Percentiles rank a stretch among this genome's conserved stretches.
Evolutionary conservation across 2,329 filamentous ascomycete species (phyloP).

Genomic region (Xylaria sp.): DNA sequence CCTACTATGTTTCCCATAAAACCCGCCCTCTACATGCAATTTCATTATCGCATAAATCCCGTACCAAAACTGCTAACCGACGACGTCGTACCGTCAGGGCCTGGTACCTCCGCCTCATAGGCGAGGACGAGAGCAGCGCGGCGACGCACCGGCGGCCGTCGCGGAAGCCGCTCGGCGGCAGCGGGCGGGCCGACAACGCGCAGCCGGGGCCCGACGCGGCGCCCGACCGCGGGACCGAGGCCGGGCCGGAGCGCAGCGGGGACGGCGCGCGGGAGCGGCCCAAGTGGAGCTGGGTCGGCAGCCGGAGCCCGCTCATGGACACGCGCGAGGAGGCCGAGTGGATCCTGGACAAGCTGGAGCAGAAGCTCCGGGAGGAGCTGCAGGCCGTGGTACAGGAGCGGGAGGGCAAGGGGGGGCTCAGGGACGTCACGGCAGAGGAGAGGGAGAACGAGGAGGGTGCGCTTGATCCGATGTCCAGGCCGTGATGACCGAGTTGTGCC

Average conservation of each 20-base stretch:
- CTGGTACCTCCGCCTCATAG: constrained; percentile 79
- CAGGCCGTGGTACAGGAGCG: constrained; percentile 30
- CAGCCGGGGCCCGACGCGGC: not conserved
- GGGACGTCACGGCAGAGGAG: constrained; percentile 28
- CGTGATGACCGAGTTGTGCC: not conserved
- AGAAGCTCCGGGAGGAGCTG: constrained; percentile 56
- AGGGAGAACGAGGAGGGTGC: constrained; percentile 43
- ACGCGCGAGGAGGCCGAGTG: constrained; percentile 70
- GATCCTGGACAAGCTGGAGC: constrained; percentile 68
- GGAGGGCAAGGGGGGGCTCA: constrained; percentile 11
- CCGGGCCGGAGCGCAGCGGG: constrained; percentile 57
- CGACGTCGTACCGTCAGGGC: constrained; percentile 64
- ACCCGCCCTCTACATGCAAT: not conserved
- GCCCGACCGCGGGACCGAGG: constrained; percentile 29
- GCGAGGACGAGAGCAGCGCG: constrained; percentile 60
- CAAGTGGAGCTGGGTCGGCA: constrained; percentile 75
- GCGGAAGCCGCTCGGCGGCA: constrained; percentile 14
- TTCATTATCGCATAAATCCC: not conserved
- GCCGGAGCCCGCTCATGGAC: constrained; percentile 70
- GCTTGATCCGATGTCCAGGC: not conserved
- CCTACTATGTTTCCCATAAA: not conserved
- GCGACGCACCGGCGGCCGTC: constrained; percentile 50
- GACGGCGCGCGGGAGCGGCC: constrained; percentile 21
- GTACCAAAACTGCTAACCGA: constrained; percentile 2
- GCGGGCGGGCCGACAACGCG: not conserved